Evolutionary conservation across 441 rosid genomes (phyloP).

Genomic region (Sinapis alba): DNA sequence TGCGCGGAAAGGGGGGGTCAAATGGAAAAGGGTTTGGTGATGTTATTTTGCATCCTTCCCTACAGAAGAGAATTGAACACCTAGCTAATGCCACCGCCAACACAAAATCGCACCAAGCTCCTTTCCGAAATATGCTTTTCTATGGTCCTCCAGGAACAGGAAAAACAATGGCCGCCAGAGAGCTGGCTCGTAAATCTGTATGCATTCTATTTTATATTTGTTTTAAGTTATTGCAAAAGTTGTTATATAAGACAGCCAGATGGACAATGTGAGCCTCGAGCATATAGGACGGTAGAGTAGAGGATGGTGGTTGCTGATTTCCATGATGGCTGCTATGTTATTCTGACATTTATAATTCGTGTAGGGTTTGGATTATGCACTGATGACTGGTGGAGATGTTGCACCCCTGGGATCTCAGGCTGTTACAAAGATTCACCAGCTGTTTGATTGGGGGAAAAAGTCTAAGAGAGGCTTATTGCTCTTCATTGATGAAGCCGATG

Average conservation of each 20-base stretch:
- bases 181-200: slow-evolving; percentile 88
- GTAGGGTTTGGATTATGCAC: slow-evolving; percentile 96
- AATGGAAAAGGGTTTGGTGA: slow-evolving; percentile 86
- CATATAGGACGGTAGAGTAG: slow-evolving; percentile 3
- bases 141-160: slow-evolving; percentile 99
- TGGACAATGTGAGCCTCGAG: slow-evolving; percentile 1
- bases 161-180: slow-evolving; percentile 98
- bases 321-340: slow-evolving; percentile 10
- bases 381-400: slow-evolving; percentile 99
- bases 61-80: slow-evolving; percentile 79
- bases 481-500: slow-evolving; percentile 96
- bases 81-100: slow-evolving; percentile 91
- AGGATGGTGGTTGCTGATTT: slow-evolving; percentile 8
- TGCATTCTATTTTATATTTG: slow-evolving; percentile 29
- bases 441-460: slow-evolving; percentile 96
- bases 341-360: neutral
- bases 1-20: slow-evolving; percentile 53
- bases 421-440: slow-evolving; percentile 95
- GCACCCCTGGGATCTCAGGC: slow-evolving; percentile 98
- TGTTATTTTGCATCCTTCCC: slow-evolving; percentile 86
- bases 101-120: slow-evolving; percentile 92
- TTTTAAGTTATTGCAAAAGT: neutral
- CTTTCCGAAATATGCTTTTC: slow-evolving; percentile 92
- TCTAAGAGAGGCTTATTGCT: slow-evolving; percentile 81
- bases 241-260: neutral